Evolutionary conservation across 441 rosid species (phyloP).

Genomic region (Corymbia calophylla): DNA sequence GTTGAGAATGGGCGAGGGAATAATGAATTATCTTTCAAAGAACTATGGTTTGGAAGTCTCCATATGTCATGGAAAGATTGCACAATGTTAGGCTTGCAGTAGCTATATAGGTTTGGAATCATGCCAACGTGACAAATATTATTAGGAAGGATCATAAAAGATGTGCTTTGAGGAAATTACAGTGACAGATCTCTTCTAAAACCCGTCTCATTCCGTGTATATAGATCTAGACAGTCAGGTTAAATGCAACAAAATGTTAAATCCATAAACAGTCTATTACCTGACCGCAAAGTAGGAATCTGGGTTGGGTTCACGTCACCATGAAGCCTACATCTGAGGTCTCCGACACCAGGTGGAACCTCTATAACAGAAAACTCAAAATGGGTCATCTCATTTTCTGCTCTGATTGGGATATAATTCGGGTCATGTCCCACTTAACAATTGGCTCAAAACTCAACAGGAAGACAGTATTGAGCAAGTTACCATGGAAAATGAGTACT

Average conservation of each 20-base stretch:
- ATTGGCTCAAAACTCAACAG: neutral
- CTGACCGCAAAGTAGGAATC: neutral
- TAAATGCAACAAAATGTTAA: neutral
- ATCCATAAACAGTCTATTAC: neutral
- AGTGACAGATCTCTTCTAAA: neutral
- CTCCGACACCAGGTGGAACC: neutral
- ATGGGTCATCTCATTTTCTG: neutral
- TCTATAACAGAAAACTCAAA: neutral
- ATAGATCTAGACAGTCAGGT: neutral
- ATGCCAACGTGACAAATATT: neutral
- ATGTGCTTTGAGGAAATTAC: neutral
- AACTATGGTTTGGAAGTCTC: neutral
- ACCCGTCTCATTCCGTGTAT: neutral
- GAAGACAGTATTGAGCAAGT: neutral
- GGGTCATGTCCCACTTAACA: neutral
- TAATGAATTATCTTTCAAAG: neutral
- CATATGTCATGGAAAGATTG: neutral
- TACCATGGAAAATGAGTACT: neutral
- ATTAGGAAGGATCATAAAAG: neutral
- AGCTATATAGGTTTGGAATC: neutral
- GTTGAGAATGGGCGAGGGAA: neutral
- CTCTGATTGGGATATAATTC: neutral
- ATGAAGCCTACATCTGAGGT: neutral
- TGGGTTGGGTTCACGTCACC: neutral
- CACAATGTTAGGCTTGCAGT: neutral